A percentile compares a stretch with the other conserved stretches of the same genome.
Conservation (phyloP, 176 grass and related monocot species). For the Triticum timopheevii region DNA sequence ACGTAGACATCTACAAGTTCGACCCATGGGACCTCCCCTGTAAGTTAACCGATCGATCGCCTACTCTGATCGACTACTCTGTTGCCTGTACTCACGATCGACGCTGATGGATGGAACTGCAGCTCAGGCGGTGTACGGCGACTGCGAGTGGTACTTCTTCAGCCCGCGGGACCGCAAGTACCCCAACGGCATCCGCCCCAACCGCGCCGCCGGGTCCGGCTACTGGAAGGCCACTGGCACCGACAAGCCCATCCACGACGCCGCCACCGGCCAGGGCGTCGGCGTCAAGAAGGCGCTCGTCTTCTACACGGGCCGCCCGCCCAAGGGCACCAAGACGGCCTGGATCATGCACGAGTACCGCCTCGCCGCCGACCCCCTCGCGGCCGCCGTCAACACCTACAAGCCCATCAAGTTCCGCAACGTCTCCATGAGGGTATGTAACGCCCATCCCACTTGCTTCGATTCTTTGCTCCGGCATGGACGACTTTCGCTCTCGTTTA, state of each 20-base stretch:
- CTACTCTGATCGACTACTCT: no score
- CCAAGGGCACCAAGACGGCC: slow-evolving; percentile 76
- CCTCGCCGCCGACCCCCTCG: slow-evolving; percentile 39
- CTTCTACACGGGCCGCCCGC: slow-evolving; percentile 81
- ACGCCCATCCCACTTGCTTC: not conserved
- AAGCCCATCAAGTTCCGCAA: slow-evolving; percentile 56
- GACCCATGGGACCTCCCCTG: slow-evolving; percentile 90
- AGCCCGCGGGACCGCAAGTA: slow-evolving; percentile 94
- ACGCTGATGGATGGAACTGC: not conserved
- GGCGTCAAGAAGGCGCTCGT: slow-evolving; percentile 97
- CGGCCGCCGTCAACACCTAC: slow-evolving; percentile 36
- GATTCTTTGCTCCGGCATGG: no score
- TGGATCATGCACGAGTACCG: slow-evolving; percentile 99
- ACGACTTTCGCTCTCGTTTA: not conserved
- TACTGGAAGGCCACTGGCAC: slow-evolving; percentile 99
- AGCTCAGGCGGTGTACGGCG: slow-evolving; percentile 71
- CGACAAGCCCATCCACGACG: slow-evolving; percentile 78
- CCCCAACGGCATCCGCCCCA: slow-evolving; percentile 84
- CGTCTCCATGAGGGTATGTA: slow-evolving; percentile 90
- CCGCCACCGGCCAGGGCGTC: slow-evolving; percentile 41
- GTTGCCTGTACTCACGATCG: no score
- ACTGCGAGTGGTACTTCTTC: slow-evolving; percentile 96
- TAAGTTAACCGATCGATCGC: not conserved
- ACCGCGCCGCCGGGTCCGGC: slow-evolving; percentile 80
- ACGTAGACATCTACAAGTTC: slow-evolving; percentile 98